These are phyloP conservation scores for Cyclocybe cylindracea DNA, from an alignment of 768 basidiomycete species.

Conservation along the genomic window DNA sequence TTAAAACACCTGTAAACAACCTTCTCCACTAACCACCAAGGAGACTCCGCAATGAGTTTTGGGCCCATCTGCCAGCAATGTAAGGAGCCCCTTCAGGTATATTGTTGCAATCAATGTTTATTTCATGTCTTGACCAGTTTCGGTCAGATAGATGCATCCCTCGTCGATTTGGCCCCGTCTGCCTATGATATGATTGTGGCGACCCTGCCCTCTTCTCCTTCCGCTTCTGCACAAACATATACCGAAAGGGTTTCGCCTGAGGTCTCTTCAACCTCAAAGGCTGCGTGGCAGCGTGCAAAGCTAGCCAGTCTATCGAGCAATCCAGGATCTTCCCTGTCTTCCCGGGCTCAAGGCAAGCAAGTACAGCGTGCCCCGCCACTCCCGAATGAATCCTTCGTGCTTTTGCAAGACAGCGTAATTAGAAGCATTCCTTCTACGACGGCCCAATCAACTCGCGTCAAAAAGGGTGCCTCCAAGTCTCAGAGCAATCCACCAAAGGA, in stretches of 20 bases:
- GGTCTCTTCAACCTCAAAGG: conserved; percentile 52
- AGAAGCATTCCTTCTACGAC: conserved; percentile 63
- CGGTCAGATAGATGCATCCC: conserved; percentile 82
- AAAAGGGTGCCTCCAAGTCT: conserved; percentile 44
- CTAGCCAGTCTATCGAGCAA: conserved; percentile 35
- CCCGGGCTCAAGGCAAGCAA: conserved; percentile 63
- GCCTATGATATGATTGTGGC: conserved; percentile 83
- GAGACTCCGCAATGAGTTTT: conserved; percentile 37
- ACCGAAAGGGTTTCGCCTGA: conserved; percentile 44
- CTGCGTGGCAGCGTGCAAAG: conserved; percentile 64
- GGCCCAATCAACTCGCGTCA: conserved; percentile 36
- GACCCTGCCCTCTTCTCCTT: conserved; percentile 60
- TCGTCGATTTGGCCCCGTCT: conserved; percentile 82
- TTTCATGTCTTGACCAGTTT: conserved; percentile 13
- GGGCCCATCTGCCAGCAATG: conserved; percentile 80
- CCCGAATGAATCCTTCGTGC: conserved; percentile 89
- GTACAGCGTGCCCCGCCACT: conserved; percentile 51
- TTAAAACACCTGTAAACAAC: neutral
- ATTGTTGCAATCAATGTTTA: conserved; percentile 8
- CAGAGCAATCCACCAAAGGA: conserved; percentile 25
- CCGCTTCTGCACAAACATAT: conserved; percentile 22
- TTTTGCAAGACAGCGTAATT: conserved; percentile 83
- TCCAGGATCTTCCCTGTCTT: conserved; percentile 40
- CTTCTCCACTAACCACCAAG: neutral
- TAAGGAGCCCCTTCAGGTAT: conserved; percentile 86